Base-by-base conservation (phyloP, 1,139 yeast species). In the Pichia sp. region DNA sequence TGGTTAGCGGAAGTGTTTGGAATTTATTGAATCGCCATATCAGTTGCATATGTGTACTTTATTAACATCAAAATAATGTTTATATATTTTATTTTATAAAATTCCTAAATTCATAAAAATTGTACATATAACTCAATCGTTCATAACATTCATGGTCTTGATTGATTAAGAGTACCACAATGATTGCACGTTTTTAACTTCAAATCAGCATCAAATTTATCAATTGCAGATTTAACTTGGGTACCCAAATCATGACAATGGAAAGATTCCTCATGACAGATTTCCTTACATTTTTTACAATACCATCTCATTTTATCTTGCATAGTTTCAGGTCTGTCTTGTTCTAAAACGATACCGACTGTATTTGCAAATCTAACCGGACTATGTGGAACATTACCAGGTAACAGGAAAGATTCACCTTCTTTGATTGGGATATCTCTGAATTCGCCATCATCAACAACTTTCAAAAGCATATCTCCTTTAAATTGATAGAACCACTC, bases 341-440 rank as follows among this genome's bases (percentile, higher is more conserved):
- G 96, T 61, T 90, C 97, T n/a, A 90, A 86, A 7, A 90, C 97
- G 43, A 90, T 70, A 0, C 97, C 97, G 29, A 90, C 82, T 0
- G 97, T 88, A 59, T 89, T 71, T 11, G 82, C 85, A 64, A 79
- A 90, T 57, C 97, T 72, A 18, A 87, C 92, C 1, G 97, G 97
- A 57, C 84, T 86, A 64, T 90, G 97, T 1, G 97, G 97, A 3
- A 78, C 76, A 62, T 87, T 86, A 1, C 84, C 82, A 1, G 96
- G 96, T 34, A 90, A 74, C 54, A 90, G 69, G 62, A 87, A 90
- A 29, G 95, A 83, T 59, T 87, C 96, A 15, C 96, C 96, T 61
- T 90, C 96, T 40, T 75, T 71, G 49, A 90, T 89, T 6, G 76
- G 70, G 32, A 90, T 74, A 58, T 87, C 95, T 57, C 71, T 77